Percentiles rank a stretch among this genome's conserved stretches.
Conservation (phyloP, 1,139 yeast genomes). For the Blastobotrys ciferrii region DNA sequence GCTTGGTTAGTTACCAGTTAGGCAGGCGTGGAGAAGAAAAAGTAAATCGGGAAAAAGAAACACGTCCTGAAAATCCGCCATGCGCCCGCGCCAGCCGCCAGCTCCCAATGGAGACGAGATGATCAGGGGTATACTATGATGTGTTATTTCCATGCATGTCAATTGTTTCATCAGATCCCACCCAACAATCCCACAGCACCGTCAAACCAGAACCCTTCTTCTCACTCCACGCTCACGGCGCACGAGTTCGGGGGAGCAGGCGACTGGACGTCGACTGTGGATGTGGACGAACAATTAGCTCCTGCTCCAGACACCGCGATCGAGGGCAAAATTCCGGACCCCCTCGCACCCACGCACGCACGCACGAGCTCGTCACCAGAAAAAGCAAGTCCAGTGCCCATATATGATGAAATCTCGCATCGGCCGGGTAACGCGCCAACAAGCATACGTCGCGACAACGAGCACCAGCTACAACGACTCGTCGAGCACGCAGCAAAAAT, state of each 20-base stretch:
- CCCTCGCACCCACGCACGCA: neutral
- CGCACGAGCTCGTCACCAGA: conserved; percentile 1
- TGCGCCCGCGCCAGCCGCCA: neutral
- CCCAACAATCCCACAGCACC: neutral
- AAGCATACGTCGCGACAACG: neutral
- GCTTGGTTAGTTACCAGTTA: too few relatives aligned
- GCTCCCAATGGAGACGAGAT: neutral
- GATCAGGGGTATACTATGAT: neutral
- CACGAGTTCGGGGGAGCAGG: too few relatives aligned
- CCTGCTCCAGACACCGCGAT: too few relatives aligned
- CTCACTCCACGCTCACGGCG: too few relatives aligned
- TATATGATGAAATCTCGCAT: neutral
- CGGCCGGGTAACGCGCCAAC: neutral
- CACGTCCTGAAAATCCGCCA: neutral
- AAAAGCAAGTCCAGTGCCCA: too few relatives aligned
- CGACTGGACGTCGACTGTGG: too few relatives aligned
- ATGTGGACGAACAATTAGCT: too few relatives aligned
- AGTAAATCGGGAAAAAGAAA: neutral
- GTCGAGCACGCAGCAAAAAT: too few relatives aligned
- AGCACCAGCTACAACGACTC: too few relatives aligned
- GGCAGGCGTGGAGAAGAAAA: too few relatives aligned
- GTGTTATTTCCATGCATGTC: neutral
- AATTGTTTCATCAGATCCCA: conserved; percentile 1
- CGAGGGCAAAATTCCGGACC: neutral
- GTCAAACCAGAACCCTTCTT: too few relatives aligned